phyloP scores from a whole-genome alignment of 148 eudicot species.

The Cornus florida region DNA sequence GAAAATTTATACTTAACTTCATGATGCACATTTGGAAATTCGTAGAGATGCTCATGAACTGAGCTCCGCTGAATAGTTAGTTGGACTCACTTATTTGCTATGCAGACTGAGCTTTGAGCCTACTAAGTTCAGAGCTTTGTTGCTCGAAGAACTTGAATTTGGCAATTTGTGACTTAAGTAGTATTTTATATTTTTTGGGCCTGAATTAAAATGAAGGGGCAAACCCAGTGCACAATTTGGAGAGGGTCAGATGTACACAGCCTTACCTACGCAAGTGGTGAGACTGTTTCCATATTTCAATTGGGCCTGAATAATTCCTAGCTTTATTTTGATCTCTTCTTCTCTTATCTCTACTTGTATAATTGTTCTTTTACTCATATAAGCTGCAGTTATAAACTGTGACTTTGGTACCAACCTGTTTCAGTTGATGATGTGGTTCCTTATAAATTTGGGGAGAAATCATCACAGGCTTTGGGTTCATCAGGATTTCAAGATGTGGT shows the following conservation, averaged over 20 bases:
- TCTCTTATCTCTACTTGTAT: background rate
- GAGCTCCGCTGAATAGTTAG: background rate
- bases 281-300: too few relatives aligned
- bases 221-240: too few relatives aligned
- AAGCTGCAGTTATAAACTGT: background rate
- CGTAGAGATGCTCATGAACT: background rate
- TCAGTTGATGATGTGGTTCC: conserved; percentile 90
- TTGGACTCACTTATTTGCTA: background rate
- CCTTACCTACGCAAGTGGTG: too few relatives aligned
- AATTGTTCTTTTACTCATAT: background rate
- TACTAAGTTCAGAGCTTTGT: background rate
- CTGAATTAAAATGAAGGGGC: background rate
- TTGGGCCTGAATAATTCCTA: background rate
- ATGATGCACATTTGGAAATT: background rate
- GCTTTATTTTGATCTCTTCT: background rate
- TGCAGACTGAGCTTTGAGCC: background rate
- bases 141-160: background rate
- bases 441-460: conserved; percentile 75
- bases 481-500: conserved; percentile 66
- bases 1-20: background rate
- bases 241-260: too few relatives aligned
- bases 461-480: conserved; percentile 50
- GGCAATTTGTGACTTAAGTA: background rate
- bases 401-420: conserved; percentile 11
- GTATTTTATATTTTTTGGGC: background rate